Conservation (phyloP, 179 eudicot species). For the Heliamphora pulchella region DNA sequence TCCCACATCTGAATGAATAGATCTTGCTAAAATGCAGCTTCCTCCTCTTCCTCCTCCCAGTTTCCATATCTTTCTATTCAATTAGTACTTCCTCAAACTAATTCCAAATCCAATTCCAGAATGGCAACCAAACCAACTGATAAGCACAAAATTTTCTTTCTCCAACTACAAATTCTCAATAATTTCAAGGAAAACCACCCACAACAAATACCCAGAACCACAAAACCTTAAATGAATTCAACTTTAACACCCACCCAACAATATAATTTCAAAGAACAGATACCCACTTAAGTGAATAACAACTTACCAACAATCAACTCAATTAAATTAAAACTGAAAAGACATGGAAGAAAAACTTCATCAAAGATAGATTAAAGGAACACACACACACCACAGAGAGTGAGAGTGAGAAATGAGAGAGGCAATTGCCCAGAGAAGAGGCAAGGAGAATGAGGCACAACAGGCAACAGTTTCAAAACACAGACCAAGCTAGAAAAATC, state of each 20-base stretch:
- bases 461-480: not conserved
- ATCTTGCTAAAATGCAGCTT: constrained; percentile 72
- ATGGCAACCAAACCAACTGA: not conserved
- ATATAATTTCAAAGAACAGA: constrained; percentile 17
- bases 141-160: constrained; percentile 7
- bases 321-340: not conserved
- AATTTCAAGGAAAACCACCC: constrained; percentile 15
- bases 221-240: constrained; percentile 11
- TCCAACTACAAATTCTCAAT: constrained; percentile 2
- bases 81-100: not conserved
- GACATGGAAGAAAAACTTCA: not conserved
- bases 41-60: constrained; percentile 42
- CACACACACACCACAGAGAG: not conserved
- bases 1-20: constrained; percentile 59
- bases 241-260: constrained; percentile 11
- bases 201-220: constrained; percentile 20
- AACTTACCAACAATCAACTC: not conserved
- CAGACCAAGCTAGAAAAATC: not conserved
- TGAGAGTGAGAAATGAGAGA: not conserved
- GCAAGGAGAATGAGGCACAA: not conserved
- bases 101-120: constrained; percentile 14
- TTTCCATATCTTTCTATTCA: constrained; percentile 31
- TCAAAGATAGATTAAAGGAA: not conserved
- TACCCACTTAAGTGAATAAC: constrained; percentile 20
- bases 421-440: not conserved